phyloP scores from a whole-genome alignment of 1,284 basidiomycete genomes.

The Trametes hirsuta region DNA sequence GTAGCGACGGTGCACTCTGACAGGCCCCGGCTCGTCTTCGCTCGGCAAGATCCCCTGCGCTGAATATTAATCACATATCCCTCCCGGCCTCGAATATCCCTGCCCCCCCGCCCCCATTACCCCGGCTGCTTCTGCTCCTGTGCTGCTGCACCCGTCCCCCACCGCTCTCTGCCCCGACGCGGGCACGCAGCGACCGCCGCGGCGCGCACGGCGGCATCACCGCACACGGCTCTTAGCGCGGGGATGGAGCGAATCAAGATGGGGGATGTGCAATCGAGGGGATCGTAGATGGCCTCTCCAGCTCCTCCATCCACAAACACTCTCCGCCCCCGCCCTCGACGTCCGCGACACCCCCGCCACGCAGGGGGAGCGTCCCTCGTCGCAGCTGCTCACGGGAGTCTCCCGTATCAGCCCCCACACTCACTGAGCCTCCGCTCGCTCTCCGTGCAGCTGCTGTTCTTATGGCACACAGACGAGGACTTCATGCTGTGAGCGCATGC shows the following conservation, averaged over 20 bases:
- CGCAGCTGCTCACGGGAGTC: too few species aligned
- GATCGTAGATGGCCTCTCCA: conserved; percentile 1
- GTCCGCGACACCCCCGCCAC: too few species aligned
- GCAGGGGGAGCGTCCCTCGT: too few species aligned
- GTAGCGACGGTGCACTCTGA: neutral
- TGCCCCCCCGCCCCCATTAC: neutral
- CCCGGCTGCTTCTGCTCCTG: neutral
- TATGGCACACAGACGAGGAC: too few species aligned
- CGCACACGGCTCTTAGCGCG: neutral
- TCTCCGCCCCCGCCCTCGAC: neutral
- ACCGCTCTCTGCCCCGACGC: too few species aligned
- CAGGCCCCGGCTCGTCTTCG: conserved; percentile 5
- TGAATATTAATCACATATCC: neutral
- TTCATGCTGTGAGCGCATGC: too few species aligned
- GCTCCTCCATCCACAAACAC: neutral
- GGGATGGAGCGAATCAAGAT: neutral
- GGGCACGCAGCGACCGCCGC: too few species aligned
- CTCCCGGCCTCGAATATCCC: neutral
- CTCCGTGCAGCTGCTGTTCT: too few species aligned
- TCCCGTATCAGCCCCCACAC: too few species aligned
- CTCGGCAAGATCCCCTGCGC: conserved; percentile 12
- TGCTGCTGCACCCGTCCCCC: neutral
- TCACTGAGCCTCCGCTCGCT: too few species aligned
- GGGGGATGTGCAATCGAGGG: neutral
- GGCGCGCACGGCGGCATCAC: neutral